Evolutionary conservation across 1,139 yeast genomes (phyloP).

Genomic region (Yamadazyma trypodendri): DNA sequence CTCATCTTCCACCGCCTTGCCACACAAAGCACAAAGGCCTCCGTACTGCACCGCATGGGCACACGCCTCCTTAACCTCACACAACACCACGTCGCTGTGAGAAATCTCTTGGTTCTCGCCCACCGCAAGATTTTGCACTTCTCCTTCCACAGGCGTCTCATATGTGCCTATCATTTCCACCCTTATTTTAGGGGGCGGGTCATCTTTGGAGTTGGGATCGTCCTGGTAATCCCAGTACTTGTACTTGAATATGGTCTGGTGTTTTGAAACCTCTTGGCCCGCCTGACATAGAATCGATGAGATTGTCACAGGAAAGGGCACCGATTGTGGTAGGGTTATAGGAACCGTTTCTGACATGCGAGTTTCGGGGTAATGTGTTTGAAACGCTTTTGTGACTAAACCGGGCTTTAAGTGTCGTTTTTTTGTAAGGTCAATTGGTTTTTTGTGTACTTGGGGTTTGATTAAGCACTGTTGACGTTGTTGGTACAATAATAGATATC

Average conservation of each 20-base stretch:
- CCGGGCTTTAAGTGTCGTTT: too few relatives aligned
- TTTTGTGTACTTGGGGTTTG: too few relatives aligned
- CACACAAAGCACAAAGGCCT: constrained; percentile 94
- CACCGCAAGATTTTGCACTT: constrained; percentile 50
- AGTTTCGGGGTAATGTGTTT: not conserved
- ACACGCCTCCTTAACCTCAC: constrained; percentile 75
- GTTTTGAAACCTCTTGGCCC: constrained; percentile 51
- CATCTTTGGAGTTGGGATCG: constrained; percentile 50
- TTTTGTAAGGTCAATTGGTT: too few relatives aligned
- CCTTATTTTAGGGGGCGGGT: constrained; percentile 42
- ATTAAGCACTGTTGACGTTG: too few relatives aligned
- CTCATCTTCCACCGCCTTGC: constrained; percentile 77
- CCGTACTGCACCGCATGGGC: constrained; percentile 94
- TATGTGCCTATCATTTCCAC: constrained; percentile 68
- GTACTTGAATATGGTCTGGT: constrained; percentile 57
- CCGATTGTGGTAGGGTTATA: constrained; percentile 51
- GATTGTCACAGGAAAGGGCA: constrained; percentile 70
- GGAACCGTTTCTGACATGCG: constrained; percentile 17
- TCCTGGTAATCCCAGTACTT: constrained; percentile 69
- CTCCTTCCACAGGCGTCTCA: constrained; percentile 84
- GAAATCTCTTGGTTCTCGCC: constrained; percentile 59
- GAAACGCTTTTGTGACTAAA: not conserved
- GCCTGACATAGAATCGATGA: constrained; percentile 45
- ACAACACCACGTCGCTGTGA: constrained; percentile 48
- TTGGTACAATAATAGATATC: too few relatives aligned